phyloP scores from a whole-genome alignment of 441 rosid species.

The Populus hybrid region DNA sequence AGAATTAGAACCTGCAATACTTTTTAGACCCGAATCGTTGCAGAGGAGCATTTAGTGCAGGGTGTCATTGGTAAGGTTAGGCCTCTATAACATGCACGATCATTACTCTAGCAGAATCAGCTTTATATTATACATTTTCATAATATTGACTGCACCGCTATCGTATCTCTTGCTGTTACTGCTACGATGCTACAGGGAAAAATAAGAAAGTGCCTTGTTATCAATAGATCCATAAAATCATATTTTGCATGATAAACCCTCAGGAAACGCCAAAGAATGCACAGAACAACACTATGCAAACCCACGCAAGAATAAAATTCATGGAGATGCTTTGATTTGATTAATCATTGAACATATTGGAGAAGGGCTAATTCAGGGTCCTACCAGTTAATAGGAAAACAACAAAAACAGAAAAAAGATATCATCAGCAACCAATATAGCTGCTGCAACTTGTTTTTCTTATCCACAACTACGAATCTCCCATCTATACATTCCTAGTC shows the following conservation, averaged over 20 bases:
- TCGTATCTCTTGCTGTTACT: not conserved
- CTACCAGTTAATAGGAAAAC: not conserved
- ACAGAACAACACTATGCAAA: not conserved
- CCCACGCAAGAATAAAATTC: not conserved
- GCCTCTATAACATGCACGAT: not conserved
- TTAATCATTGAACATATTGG: not conserved
- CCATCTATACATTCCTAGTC: not conserved
- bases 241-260: not conserved
- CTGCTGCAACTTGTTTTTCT: not conserved
- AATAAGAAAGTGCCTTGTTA: not conserved
- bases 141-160: not conserved
- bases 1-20: not conserved
- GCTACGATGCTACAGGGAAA: not conserved
- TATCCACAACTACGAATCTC: not conserved
- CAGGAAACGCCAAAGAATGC: not conserved
- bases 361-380: not conserved
- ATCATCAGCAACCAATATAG: not conserved
- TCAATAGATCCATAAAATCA: not conserved
- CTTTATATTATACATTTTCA: not conserved
- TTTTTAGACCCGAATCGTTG: not conserved
- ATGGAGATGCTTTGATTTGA: not conserved
- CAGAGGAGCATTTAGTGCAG: not conserved
- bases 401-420: not conserved
- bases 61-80: not conserved
- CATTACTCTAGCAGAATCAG: not conserved